Percentiles rank a stretch among this genome's conserved stretches.
Evolutionary conservation across 73 alveolate genomes (phyloP).

Genomic region (Uronychia binucleata): DNA sequence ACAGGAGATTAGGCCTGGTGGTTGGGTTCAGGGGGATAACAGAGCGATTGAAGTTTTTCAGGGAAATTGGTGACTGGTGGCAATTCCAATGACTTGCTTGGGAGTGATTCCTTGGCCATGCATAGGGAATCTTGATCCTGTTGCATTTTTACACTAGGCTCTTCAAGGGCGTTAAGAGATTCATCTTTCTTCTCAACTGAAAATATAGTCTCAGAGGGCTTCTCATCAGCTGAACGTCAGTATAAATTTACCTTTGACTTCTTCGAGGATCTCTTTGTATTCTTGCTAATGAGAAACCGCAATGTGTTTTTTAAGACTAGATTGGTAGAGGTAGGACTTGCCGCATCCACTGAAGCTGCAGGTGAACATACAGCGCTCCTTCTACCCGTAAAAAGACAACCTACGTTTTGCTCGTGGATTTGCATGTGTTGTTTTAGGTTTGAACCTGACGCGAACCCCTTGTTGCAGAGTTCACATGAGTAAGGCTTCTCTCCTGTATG

Average conservation of each 20-base stretch:
- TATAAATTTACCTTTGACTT: background rate
- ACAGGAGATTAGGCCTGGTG: too few species aligned
- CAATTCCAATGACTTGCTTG: background rate
- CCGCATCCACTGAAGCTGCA: conserved; percentile 51
- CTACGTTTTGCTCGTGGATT: conserved; percentile 50
- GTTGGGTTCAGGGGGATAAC: too few species aligned
- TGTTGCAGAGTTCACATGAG: conserved; percentile 44
- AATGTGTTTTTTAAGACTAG: conserved; percentile 57
- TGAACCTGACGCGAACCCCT: conserved; percentile 60
- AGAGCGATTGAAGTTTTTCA: too few species aligned
- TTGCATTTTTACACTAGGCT: background rate
- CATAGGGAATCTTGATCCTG: background rate
- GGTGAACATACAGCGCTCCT: conserved; percentile 7
- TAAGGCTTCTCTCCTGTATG: conserved; percentile 69
- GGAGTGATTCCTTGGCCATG: background rate
- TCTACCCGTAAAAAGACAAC: too few species aligned
- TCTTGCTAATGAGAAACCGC: conserved; percentile 51
- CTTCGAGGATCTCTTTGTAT: conserved; percentile 7
- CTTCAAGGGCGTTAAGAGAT: background rate
- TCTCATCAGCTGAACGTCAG: background rate
- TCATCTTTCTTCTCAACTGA: background rate
- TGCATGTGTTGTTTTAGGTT: conserved; percentile 54
- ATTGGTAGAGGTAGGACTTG: conserved; percentile 45
- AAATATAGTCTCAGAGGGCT: background rate
- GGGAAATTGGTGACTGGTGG: background rate